These are phyloP conservation scores for Earliella scabrosa DNA, from an alignment of 1,284 basidiomycete species.

Conservation along the genomic window DNA sequence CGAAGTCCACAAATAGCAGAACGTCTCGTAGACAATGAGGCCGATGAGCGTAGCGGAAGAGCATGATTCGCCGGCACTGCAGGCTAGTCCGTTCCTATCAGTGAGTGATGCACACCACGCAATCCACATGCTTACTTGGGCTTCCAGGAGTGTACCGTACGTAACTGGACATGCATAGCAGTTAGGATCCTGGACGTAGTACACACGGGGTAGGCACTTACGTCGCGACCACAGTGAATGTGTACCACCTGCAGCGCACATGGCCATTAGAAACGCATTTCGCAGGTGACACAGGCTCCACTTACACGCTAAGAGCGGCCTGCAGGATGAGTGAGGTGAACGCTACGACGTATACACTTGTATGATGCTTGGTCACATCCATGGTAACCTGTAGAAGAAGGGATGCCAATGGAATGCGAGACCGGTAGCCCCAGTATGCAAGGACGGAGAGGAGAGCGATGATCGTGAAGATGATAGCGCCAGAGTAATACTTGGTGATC, in stretches of 20 bases:
- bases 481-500: constrained; percentile 76
- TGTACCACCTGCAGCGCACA: constrained; percentile 57
- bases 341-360: constrained; percentile 80
- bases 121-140: constrained; percentile 49
- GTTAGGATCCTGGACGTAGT: neutral
- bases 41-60: constrained; percentile 64
- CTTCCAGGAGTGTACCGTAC: constrained; percentile 80
- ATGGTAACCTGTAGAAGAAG: constrained; percentile 82
- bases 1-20: constrained; percentile 85
- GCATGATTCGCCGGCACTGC: constrained; percentile 47
- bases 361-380: constrained; percentile 84
- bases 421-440: constrained; percentile 69
- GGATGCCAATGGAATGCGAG: constrained; percentile 80
- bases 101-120: neutral
- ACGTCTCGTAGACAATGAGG: constrained; percentile 78
- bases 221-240: constrained; percentile 73
- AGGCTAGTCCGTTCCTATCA: constrained; percentile 34
- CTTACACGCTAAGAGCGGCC: constrained; percentile 70
- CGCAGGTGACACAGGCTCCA: constrained; percentile 13
- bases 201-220: constrained; percentile 34
- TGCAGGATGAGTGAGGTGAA: constrained; percentile 74
- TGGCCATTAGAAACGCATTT: neutral
- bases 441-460: constrained; percentile 66
- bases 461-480: constrained; percentile 79
- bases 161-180: constrained; percentile 51